Conservation (phyloP, 805 yeast genomes). For the Lipomyces starkeyi region DNA sequence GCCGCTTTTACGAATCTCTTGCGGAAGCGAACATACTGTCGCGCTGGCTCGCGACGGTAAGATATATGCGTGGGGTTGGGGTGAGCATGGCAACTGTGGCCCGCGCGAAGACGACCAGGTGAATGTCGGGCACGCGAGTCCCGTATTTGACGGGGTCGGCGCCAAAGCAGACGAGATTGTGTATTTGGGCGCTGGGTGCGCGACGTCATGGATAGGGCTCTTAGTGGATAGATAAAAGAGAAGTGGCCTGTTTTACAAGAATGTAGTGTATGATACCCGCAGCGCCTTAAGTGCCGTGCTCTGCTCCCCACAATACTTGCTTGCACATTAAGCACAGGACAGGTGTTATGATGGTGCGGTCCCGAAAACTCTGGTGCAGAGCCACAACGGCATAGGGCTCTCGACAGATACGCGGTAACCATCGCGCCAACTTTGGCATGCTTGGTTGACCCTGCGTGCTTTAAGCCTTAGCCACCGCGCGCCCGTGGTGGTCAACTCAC, state of each 20-base stretch:
- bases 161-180: constrained; percentile 18
- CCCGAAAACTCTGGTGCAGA: not conserved
- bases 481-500: too few relatives aligned
- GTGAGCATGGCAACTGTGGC: constrained; percentile 97
- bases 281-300: not conserved
- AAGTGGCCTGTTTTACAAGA: too few relatives aligned
- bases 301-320: not conserved
- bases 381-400: not conserved
- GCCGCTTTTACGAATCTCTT: constrained; percentile 45
- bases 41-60: constrained; percentile 43
- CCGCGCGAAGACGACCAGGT: constrained; percentile 15
- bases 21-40: constrained; percentile 91
- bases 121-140: constrained; percentile 12
- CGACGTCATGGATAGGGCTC: constrained; percentile 42
- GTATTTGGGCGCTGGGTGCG: constrained; percentile 43
- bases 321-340: not conserved
- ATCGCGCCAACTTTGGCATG: too few relatives aligned
- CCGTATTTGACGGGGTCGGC: constrained; percentile 3
- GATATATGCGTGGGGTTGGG: constrained; percentile 95
- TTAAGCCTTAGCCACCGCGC: too few relatives aligned
- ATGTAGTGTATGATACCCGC: too few relatives aligned
- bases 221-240: not conserved
- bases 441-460: too few relatives aligned
- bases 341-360: not conserved
- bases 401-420: not conserved